A percentile compares a stretch with the other conserved stretches of the same genome.
These are phyloP conservation scores for Hymenoscyphus fructigenus DNA, from an alignment of 2,329 filamentous ascomycete genomes.

Conservation along the genomic window DNA sequence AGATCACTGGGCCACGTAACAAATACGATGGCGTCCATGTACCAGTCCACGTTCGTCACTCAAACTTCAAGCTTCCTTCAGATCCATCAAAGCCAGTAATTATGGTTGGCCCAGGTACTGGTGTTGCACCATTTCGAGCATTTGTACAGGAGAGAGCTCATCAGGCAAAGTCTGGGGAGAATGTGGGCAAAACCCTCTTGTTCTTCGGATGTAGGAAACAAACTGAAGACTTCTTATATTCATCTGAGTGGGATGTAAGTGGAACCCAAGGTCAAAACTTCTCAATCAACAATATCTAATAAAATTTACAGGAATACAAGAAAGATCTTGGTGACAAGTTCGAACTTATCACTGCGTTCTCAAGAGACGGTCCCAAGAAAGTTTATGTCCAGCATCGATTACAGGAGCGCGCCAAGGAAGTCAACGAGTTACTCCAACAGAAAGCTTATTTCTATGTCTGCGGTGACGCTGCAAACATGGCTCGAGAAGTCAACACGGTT, in stretches of 20 bases:
- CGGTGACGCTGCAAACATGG: slow-evolving; percentile 97
- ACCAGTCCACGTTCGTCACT: slow-evolving; percentile 93
- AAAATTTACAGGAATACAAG: slow-evolving; percentile 67
- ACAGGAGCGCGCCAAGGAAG: slow-evolving; percentile 75
- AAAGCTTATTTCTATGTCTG: slow-evolving; percentile 98
- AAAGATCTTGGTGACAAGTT: slow-evolving; percentile 83
- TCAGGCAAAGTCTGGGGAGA: slow-evolving; percentile 74
- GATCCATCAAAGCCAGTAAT: slow-evolving; percentile 93
- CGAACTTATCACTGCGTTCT: slow-evolving; percentile 90
- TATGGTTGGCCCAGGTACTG: slow-evolving; percentile 93
- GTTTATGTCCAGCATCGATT: slow-evolving; percentile 96
- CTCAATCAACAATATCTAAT: slow-evolving; percentile 22
- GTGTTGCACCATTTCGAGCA: slow-evolving; percentile 92
- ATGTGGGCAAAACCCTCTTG: slow-evolving; percentile 81
- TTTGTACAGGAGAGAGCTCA: slow-evolving; percentile 93
- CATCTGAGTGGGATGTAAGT: slow-evolving; percentile 83
- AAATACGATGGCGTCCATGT: slow-evolving; percentile 96
- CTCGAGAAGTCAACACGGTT: slow-evolving; percentile 86
- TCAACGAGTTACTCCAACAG: slow-evolving; percentile 82
- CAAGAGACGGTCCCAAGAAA: slow-evolving; percentile 82
- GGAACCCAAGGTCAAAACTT: slow-evolving; percentile 38
- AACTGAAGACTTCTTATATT: slow-evolving; percentile 90
- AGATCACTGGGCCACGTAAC: slow-evolving; percentile 85
- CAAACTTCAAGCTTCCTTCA: slow-evolving; percentile 98
- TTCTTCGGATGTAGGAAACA: slow-evolving; percentile 94